Base-by-base conservation (phyloP, 768 basidiomycete species). In the Porpolomopsis calyptriformis region DNA sequence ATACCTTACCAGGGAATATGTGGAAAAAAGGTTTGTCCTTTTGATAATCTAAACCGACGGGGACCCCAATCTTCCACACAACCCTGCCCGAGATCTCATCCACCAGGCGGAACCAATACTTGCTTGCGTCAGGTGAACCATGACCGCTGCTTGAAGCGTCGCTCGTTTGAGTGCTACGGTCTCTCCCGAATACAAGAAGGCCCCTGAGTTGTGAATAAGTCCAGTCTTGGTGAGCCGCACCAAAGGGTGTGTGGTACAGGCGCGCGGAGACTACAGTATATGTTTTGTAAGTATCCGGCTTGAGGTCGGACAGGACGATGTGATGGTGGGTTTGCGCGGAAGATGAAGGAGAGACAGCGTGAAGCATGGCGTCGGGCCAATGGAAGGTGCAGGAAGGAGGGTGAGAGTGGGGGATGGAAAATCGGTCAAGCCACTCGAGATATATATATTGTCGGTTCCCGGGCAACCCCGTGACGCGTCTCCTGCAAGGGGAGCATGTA, bases 11-110 rank as follows among this genome's bases (percentile, higher is more conserved):
- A 38, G 80, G 77, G 63, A 94, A 93, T 31, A 80, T 73, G 62
- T 97, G 90, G 65, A 96, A 96, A 68, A 94, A 94, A 2, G 89
- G 85, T 47, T 84, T 77, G 61, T 96, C 90, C 53, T 82, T 72
- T 54, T 76, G 73, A 60, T 93, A 97, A 44, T 80, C 72, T 54
- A 82, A 73, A 39, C 66, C 64, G 37, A 66, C 64, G 0, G 77
- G 76, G 45, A 84, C 67, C 49, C 73, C 73, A 64, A 84, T 82
- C 60, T 74, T 70, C 83, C 83, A 85, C 8, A 80, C 69, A 31
- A 78, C 72, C 56, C 75, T 77, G 25, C 71, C 74, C 2, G 74
- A 68, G 43, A 68, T 70, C 46, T 71, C 61, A 48, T 81, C 79
- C 33, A 78, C 63, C 39, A 84, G 72, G 39, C 78, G 71, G 60